phyloP scores from a whole-genome alignment of 2,329 filamentous ascomycete genomes.

The Paracamarosporium sp. region DNA sequence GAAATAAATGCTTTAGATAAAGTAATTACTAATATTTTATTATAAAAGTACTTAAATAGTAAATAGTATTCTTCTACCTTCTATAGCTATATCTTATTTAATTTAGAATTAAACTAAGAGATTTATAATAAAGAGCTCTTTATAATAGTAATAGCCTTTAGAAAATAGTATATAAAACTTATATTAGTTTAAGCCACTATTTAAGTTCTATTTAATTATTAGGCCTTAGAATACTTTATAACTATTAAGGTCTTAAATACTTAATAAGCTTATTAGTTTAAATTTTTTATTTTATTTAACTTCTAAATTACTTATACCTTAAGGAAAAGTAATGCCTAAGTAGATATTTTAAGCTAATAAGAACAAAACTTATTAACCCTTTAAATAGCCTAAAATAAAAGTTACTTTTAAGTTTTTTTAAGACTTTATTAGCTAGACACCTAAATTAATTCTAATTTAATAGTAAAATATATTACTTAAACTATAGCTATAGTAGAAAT shows the following conservation, averaged over 20 bases:
- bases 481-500: too few relatives aligned
- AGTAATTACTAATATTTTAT: neutral
- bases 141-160: neutral
- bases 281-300: neutral
- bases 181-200: neutral
- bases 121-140: slow-evolving; percentile 6
- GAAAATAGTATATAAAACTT: neutral
- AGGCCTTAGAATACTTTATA: neutral
- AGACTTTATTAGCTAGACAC: too few relatives aligned
- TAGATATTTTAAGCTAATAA: neutral
- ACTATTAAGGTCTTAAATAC: neutral
- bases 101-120: too few relatives aligned
- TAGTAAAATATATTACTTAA: too few relatives aligned
- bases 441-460: too few relatives aligned
- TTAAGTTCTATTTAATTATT: neutral
- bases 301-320: neutral
- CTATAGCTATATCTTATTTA: too few relatives aligned
- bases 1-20: neutral
- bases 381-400: too few relatives aligned
- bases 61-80: neutral
- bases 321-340: neutral
- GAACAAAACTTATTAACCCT: too few relatives aligned
- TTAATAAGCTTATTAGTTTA: neutral
- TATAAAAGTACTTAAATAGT: neutral
- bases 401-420: too few relatives aligned